phyloP scores from a whole-genome alignment of 2,329 filamentous ascomycete genomes.

The Grosmannia serpens region DNA sequence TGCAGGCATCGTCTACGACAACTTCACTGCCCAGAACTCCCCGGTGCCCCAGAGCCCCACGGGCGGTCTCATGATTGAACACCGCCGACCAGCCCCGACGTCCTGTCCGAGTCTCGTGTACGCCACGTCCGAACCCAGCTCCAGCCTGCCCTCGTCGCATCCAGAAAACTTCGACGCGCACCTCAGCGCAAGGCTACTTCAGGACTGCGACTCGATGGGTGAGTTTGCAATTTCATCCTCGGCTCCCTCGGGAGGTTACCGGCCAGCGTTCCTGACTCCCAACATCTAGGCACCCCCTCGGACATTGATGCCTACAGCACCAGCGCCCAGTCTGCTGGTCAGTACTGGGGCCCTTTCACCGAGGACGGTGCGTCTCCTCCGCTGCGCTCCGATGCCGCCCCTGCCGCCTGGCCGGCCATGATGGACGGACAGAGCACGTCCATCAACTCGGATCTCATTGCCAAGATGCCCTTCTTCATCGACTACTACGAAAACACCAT shows the following conservation, averaged over 20 bases:
- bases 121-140: slow-evolving; percentile 47
- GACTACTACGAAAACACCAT: slow-evolving; percentile 91
- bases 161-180: slow-evolving; percentile 46
- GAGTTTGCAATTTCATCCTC: slow-evolving; percentile 21
- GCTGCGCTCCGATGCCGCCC: slow-evolving; percentile 21
- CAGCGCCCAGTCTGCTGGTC: slow-evolving; percentile 34
- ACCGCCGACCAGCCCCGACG: slow-evolving; percentile 37
- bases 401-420: slow-evolving; percentile 28
- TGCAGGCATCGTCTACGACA: slow-evolving; percentile 41
- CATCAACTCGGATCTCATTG: slow-evolving; percentile 52
- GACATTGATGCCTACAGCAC: slow-evolving; percentile 41
- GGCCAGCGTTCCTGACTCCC: background rate
- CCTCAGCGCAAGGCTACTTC: slow-evolving; percentile 39
- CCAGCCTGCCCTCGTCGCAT: slow-evolving; percentile 45
- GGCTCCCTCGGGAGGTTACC: background rate
- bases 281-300: slow-evolving; percentile 20
- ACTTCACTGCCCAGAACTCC: slow-evolving; percentile 40
- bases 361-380: slow-evolving; percentile 34
- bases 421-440: slow-evolving; percentile 35
- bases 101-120: slow-evolving; percentile 52
- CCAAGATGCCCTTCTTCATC: slow-evolving; percentile 78
- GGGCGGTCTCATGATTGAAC: slow-evolving; percentile 42
- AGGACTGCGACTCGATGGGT: slow-evolving; percentile 46
- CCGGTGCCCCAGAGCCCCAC: slow-evolving; percentile 44
- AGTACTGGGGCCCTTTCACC: slow-evolving; percentile 35